Percentiles rank a stretch among this genome's conserved stretches.
Conservation (phyloP, 208 protist genomes). For the Trypanosoma scelopori region DNA sequence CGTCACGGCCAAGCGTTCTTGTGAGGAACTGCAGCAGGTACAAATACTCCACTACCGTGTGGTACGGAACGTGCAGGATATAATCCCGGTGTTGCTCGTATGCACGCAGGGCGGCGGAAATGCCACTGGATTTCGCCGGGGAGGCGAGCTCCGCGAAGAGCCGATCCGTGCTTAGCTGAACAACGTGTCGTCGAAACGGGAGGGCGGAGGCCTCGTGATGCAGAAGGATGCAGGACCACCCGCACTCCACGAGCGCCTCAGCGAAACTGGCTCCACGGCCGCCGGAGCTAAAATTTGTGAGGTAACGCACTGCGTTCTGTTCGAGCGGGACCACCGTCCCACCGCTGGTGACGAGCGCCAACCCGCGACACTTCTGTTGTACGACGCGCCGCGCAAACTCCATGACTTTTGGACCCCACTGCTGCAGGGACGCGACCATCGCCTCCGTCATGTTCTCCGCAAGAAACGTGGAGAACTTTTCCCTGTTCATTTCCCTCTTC, state of each 20-base stretch:
- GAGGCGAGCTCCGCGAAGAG: slow-evolving; percentile 42
- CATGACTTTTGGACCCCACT: slow-evolving; percentile 26
- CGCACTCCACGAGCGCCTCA: slow-evolving; percentile 54
- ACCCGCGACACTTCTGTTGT: slow-evolving; percentile 33
- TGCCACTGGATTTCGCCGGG: not conserved
- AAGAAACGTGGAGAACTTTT: slow-evolving; percentile 47
- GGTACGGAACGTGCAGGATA: slow-evolving; percentile 58
- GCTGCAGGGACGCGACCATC: slow-evolving; percentile 28
- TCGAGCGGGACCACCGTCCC: slow-evolving; percentile 80
- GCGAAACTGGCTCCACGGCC: slow-evolving; percentile 70
- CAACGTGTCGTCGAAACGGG: slow-evolving; percentile 63
- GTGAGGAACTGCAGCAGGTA: slow-evolving; percentile 60
- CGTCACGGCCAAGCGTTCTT: slow-evolving; percentile 32
- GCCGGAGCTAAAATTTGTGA: slow-evolving; percentile 87
- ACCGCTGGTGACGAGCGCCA: slow-evolving; percentile 81
- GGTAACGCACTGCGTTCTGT: slow-evolving; percentile 79
- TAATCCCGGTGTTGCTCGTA: slow-evolving; percentile 41
- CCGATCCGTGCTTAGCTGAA: slow-evolving; percentile 41
- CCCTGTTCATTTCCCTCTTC: not conserved
- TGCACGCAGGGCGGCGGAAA: slow-evolving; percentile 1
- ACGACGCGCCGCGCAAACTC: slow-evolving; percentile 35
- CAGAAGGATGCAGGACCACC: slow-evolving; percentile 76
- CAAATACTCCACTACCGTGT: slow-evolving; percentile 81
- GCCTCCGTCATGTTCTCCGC: slow-evolving; percentile 47
- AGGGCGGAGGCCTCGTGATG: slow-evolving; percentile 48